phyloP scores from a whole-genome alignment of 1,284 basidiomycete species.

The Ustilago curta region DNA sequence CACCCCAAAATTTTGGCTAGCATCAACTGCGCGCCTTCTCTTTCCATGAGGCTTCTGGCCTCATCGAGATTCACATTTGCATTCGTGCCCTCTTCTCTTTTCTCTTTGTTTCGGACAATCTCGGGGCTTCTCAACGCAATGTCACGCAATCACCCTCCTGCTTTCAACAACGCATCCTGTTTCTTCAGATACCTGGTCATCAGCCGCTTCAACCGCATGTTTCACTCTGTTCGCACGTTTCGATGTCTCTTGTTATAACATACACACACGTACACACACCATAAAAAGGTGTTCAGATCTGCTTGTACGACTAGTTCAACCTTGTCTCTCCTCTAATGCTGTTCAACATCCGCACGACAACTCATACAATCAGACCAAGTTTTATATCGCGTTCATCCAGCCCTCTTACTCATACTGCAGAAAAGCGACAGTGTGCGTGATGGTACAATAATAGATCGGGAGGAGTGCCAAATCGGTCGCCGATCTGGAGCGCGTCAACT shows the following conservation, averaged over 20 bases:
- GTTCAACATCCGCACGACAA: slow-evolving; percentile 49
- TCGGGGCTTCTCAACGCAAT: slow-evolving; percentile 47
- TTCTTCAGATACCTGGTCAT: slow-evolving; percentile 34
- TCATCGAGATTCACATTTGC: slow-evolving; percentile 13
- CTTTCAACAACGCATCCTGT: slow-evolving; percentile 53
- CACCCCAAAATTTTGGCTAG: slow-evolving; percentile 10
- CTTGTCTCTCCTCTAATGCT: slow-evolving; percentile 50
- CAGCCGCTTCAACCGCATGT: slow-evolving; percentile 14
- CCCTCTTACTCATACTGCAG: neutral
- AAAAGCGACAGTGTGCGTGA: neutral
- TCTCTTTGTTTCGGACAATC: slow-evolving; percentile 38
- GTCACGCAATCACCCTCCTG: slow-evolving; percentile 41
- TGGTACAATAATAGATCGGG: neutral
- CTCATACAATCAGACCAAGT: slow-evolving; percentile 36
- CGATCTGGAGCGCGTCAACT: slow-evolving; percentile 8
- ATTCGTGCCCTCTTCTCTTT: slow-evolving; percentile 6
- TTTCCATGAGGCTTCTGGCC: neutral
- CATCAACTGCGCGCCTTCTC: slow-evolving; percentile 41
- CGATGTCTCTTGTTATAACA: slow-evolving; percentile 1
- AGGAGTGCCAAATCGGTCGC: neutral
- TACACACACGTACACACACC: slow-evolving; percentile 2
- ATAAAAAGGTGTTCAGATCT: slow-evolving; percentile 9
- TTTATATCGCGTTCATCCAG: neutral
- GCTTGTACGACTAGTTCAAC: slow-evolving; percentile 58
- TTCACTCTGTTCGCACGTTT: slow-evolving; percentile 20